Base-by-base conservation (phyloP, 1,284 basidiomycete genomes). In the Termitomyces sp. region DNA sequence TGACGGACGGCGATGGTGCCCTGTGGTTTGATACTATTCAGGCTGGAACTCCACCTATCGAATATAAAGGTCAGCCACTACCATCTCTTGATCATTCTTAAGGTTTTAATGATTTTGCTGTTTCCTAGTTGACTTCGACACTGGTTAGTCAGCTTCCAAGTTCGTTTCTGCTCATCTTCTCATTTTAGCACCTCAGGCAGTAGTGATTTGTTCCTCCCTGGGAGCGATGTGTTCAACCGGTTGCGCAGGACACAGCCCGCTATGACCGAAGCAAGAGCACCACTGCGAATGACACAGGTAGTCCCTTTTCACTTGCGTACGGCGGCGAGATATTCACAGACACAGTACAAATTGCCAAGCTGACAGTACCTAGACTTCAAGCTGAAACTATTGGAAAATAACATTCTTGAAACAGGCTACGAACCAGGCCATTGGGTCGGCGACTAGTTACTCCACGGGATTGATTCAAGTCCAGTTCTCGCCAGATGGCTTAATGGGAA, bases 301-400 rank as follows among this genome's bases (percentile, higher is more conserved):
- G 65, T 21, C 61, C 58, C 0, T 84, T 85, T 68, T 53, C 43
- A 5, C 74, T 84, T 55, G 17, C 62, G 2, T 88, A 81, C 64
- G 82, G 77, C 10, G 84, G 83, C 38, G 67, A 69, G 30, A 71
- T 80, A 55, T 84, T 78, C 67, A 68, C 67, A 2, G 85, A 88
- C 61, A 73, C 67, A 6, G 60, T 64, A 1, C 55, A 45, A 13
- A 56, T 71, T 39, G 66, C 61, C 10, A 62, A 63, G 5, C 54
- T 69, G 38, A 68, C 63, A 44, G 71, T 70, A 50, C 50, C 57
- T 41, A 21, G 45, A 17, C 40, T 38, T 34, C 34, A 34, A 30
- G 24, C 5, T 41, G 24, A 54, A 43, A 24, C 24, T 19, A n/a
- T 15, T 28, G 2, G 26, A 26, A 21, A 13, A 13, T n/a, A 39